Percentiles rank a stretch among this genome's conserved stretches.
Conservation (phyloP, 169 alveolate genomes). For the Plasmodium coatneyi region DNA sequence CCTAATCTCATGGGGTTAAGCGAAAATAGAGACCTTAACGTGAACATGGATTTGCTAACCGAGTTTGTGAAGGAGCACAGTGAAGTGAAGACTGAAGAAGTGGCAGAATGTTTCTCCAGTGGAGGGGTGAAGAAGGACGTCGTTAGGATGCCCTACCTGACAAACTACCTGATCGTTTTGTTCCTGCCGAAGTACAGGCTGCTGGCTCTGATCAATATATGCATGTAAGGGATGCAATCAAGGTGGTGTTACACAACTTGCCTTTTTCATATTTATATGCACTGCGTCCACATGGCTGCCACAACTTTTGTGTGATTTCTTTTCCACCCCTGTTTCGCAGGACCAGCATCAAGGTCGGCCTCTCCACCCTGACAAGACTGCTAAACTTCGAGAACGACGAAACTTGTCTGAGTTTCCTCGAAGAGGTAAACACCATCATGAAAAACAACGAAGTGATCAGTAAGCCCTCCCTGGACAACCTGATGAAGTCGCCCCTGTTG, state of each 20-base stretch:
- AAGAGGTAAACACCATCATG: slow-evolving; percentile 55
- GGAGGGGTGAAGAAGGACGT: neutral
- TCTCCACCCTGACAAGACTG: slow-evolving; percentile 42
- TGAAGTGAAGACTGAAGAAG: neutral
- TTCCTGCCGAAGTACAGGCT: slow-evolving; percentile 60
- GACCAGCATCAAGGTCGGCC: slow-evolving; percentile 51
- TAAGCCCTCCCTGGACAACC: slow-evolving; percentile 55
- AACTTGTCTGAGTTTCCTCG: slow-evolving; percentile 21
- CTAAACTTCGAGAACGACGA: slow-evolving; percentile 54
- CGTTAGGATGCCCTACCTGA: slow-evolving; percentile 51
- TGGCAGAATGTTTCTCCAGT: neutral
- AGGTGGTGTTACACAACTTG: neutral
- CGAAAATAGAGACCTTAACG: slow-evolving; percentile 32
- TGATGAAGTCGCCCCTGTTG: slow-evolving; percentile 52
- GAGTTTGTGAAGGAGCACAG: slow-evolving; percentile 42
- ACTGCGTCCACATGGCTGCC: neutral
- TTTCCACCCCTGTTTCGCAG: neutral
- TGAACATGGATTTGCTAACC: slow-evolving; percentile 12
- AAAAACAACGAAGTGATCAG: slow-evolving; percentile 58
- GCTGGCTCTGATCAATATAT: slow-evolving; percentile 60
- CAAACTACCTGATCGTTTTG: slow-evolving; percentile 58
- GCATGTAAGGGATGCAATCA: slow-evolving; percentile 15
- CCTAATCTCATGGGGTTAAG: slow-evolving; percentile 33
- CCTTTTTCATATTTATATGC: neutral
- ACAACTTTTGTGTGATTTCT: neutral